phyloP scores from a whole-genome alignment of 1,284 basidiomycete genomes.

The Ganoderma lucidum region DNA sequence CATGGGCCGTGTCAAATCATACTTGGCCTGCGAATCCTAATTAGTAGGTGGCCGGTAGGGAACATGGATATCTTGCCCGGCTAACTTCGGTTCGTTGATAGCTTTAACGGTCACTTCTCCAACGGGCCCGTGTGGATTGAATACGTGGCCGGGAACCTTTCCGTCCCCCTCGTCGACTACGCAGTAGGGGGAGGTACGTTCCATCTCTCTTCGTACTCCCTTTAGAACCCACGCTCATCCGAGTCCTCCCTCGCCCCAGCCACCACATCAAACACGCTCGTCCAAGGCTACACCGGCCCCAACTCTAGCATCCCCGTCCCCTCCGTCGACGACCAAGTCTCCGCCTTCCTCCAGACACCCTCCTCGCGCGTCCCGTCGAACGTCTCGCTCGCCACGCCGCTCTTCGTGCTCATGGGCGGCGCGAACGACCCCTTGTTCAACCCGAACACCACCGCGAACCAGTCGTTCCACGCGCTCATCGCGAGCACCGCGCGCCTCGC shows the following conservation, averaged over 20 bases:
- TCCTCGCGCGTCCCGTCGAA: background rate
- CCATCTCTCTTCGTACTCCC: background rate
- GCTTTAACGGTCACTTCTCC: constrained; percentile 15
- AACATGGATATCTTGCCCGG: background rate
- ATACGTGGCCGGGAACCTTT: constrained; percentile 18
- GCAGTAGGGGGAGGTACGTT: constrained; percentile 20
- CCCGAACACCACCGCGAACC: constrained; percentile 12
- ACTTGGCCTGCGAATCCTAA: constrained; percentile 18
- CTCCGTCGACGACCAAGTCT: constrained; percentile 18
- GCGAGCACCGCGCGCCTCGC: constrained; percentile 13
- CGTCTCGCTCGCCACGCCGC: constrained; percentile 7
- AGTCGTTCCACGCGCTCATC: constrained; percentile 13
- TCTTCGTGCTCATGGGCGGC: constrained; percentile 22
- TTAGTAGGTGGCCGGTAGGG: background rate
- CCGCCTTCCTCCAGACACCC: constrained; percentile 8
- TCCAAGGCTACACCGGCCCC: constrained; percentile 20
- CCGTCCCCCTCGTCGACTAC: constrained; percentile 15
- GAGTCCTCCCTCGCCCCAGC: background rate
- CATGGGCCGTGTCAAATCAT: constrained; percentile 16
- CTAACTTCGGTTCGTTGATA: background rate
- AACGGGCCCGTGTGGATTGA: constrained; percentile 22
- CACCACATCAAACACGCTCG: constrained; percentile 14
- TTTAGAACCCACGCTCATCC: background rate
- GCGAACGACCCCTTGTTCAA: constrained; percentile 21
- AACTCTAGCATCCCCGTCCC: constrained; percentile 15